A percentile compares a stretch with the other conserved stretches of the same genome.
Evolutionary conservation across 805 yeast genomes (phyloP).

Genomic region (Vanderwaltozyma yarrowii): DNA sequence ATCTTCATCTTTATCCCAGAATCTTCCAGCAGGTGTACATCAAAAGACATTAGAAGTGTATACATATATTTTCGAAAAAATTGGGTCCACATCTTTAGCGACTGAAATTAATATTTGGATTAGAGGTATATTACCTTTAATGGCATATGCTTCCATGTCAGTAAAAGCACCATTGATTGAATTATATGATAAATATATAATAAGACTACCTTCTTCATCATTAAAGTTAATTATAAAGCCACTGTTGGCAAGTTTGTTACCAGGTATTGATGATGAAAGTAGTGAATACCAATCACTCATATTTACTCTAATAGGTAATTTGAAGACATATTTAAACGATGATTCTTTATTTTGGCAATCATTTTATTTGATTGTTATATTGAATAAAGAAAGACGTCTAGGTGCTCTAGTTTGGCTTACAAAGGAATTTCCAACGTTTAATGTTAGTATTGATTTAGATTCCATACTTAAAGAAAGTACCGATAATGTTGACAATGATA

Average conservation of each 20-base stretch:
- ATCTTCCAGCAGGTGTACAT: conserved; percentile 92
- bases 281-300: conserved; percentile 67
- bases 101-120: conserved; percentile 65
- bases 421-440: conserved; percentile 53
- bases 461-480: too few relatives aligned
- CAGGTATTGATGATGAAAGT: conserved; percentile 89
- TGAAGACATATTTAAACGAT: conserved; percentile 48
- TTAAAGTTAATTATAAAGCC: conserved; percentile 57
- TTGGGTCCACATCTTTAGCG: conserved; percentile 48
- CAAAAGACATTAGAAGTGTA: conserved; percentile 77
- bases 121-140: conserved; percentile 83
- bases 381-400: conserved; percentile 67
- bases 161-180: conserved; percentile 71
- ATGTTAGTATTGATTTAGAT: too few relatives aligned
- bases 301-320: conserved; percentile 46
- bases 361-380: conserved; percentile 60
- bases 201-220: conserved; percentile 39
- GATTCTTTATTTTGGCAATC: conserved; percentile 83
- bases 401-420: conserved; percentile 74
- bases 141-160: conserved; percentile 81
- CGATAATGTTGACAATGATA: not conserved
- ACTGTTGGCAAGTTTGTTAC: conserved; percentile 59
- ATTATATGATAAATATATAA: conserved; percentile 45
- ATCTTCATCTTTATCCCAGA: conserved; percentile 69
- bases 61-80: conserved; percentile 51